Evolutionary conservation across 2,329 filamentous ascomycete species (phyloP), one percentile per base, ranked within the genome.

Genomic region (Coniochaeta prunicola): DNA sequence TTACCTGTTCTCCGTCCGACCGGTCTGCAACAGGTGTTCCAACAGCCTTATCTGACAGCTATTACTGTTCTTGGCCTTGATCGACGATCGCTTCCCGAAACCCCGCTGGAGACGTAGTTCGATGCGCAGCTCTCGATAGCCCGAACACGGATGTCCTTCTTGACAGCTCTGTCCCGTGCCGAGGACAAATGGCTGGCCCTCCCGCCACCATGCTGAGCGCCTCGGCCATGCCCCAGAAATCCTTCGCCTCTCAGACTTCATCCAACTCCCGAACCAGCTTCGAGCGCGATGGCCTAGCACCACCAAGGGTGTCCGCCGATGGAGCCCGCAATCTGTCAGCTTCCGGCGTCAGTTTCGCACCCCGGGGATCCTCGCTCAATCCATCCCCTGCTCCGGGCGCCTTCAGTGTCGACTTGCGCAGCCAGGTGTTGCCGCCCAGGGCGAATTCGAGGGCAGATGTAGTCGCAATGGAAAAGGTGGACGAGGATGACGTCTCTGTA

Each of bases 371-470:
- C 63, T 91, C 89, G 55, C 80, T 92, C 68, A 88, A 87, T 61
- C 84, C 89, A 15, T 85, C 86, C 36, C 80, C 85, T 58, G 86
- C 83, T 28, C 87, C 88, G 1, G 92, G 92, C 48, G 96, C 91
- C 77, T 97, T 97, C 78, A 96, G 88, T 67, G 87, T 92, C 34
- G 92, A 96, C 61, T 75, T 96, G 66, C 90, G 89, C 68, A 91
- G 87, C 67, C 83, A 85, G 70, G 81, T 88, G 69, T 82, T 86
- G 65, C 77, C 81, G 26, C 86, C 88, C 50, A 83, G 89, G 58
- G 81, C 83, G 55, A 85, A 85, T 30, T 82, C 85, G 53, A 79
- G 82, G 56, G 79, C 78, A 58, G 82, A 80, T 54, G 70, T 74
- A 34, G 77, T 76, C 65, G 75, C 74, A 66, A 72, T 81, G 65